phyloP scores from a whole-genome alignment of 768 basidiomycete species.

The Amanita rubescens region DNA sequence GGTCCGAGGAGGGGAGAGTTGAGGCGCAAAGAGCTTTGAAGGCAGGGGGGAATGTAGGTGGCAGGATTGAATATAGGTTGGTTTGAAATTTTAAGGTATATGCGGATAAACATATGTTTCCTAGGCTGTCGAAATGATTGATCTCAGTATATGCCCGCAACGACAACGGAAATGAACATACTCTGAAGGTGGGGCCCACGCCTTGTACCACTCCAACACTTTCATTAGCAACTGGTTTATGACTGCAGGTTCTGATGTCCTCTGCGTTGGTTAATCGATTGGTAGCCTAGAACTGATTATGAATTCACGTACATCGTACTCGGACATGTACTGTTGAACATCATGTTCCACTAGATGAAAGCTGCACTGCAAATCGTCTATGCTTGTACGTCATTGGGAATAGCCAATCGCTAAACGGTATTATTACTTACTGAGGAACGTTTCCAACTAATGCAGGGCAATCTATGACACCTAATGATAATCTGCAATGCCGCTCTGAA shows the following conservation, averaged over 20 bases:
- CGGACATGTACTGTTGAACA: conserved; percentile 46
- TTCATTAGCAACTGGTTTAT: conserved; percentile 51
- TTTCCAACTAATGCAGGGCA: conserved; percentile 62
- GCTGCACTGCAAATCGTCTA: conserved; percentile 58
- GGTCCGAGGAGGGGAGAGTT: conserved; percentile 38
- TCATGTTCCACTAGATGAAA: conserved; percentile 57
- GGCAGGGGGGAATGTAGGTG: conserved; percentile 56
- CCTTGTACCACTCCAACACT: conserved; percentile 63
- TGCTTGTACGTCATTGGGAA: neutral
- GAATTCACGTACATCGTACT: conserved; percentile 47
- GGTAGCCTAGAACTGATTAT: neutral
- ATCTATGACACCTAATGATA: conserved; percentile 49
- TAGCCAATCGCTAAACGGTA: neutral
- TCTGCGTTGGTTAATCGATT: conserved; percentile 24
- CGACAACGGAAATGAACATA: conserved; percentile 24
- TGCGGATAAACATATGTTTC: conserved; percentile 47
- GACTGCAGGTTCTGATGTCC: conserved; percentile 36
- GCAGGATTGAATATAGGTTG: conserved; percentile 63
- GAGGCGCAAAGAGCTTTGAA: conserved; percentile 61
- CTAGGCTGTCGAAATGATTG: conserved; percentile 39
- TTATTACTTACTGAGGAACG: conserved; percentile 52
- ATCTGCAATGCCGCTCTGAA: conserved; percentile 51
- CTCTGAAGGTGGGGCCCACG: conserved; percentile 69
- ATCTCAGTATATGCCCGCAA: neutral
- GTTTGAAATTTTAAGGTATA: conserved; percentile 71